Evolutionary conservation across 2,329 filamentous ascomycete species (phyloP).

Genomic region (Macrophomina phaseolina): DNA sequence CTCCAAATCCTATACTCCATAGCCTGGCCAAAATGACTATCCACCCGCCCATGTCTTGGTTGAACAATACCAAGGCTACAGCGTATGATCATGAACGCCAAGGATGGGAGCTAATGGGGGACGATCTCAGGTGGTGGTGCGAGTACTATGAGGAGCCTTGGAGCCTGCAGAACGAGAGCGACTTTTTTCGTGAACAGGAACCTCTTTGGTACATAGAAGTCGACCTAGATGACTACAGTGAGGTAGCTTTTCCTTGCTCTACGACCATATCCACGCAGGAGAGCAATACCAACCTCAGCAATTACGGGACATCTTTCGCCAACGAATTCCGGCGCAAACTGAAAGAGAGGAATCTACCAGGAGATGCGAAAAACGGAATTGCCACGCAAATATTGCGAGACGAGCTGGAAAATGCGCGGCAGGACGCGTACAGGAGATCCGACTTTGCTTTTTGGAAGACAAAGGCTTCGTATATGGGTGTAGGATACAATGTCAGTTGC

Average conservation of each 20-base stretch:
- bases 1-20: neutral
- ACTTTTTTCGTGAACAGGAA: neutral
- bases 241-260: neutral
- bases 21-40: neutral
- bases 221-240: neutral
- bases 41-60: neutral
- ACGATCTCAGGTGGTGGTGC: neutral
- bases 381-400: neutral
- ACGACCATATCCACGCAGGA: neutral
- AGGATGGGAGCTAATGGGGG: neutral
- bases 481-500: neutral
- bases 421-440: neutral
- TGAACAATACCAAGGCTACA: neutral
- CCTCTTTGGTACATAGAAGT: neutral
- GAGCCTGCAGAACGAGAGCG: neutral
- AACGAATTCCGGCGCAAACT: neutral
- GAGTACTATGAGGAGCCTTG: neutral
- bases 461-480: neutral
- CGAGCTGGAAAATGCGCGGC: neutral
- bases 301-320: neutral
- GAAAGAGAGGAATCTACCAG: fast-evolving
- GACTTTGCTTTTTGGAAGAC: neutral
- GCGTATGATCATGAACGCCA: neutral
- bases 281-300: neutral
- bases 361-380: too few species aligned